Percentiles rank a stretch among this genome's conserved stretches.
These are phyloP conservation scores for Coniochaeta sp. DNA, from an alignment of 2,329 filamentous ascomycete species.

Conservation along the genomic window DNA sequence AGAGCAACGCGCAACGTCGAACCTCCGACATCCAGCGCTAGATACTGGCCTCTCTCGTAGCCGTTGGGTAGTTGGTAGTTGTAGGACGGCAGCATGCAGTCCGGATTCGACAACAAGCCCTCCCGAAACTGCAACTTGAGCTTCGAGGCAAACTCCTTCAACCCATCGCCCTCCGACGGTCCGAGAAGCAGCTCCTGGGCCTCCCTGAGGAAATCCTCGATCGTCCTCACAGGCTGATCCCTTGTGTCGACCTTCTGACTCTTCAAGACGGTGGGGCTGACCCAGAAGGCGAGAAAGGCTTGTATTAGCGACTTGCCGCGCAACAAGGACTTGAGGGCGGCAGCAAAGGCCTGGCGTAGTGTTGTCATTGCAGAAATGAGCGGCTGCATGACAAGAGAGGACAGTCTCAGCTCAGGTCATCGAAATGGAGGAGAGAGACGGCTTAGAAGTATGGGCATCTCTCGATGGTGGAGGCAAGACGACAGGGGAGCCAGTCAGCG, in stretches of 20 bases:
- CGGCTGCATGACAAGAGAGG: conserved; percentile 33
- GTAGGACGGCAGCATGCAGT: conserved; percentile 60
- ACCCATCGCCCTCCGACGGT: conserved; percentile 35
- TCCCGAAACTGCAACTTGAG: conserved; percentile 49
- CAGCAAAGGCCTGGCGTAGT: conserved; percentile 45
- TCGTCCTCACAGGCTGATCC: conserved; percentile 12
- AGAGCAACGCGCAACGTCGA: conserved; percentile 59
- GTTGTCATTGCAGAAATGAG: conserved; percentile 48
- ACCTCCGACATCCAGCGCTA: conserved; percentile 62
- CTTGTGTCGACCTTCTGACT: conserved; percentile 12
- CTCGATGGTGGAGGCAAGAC: not conserved
- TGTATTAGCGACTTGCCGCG: conserved; percentile 52
- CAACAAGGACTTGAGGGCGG: conserved; percentile 50
- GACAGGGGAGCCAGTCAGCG: not conserved
- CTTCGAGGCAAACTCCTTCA: conserved; percentile 36
- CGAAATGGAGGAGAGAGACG: not conserved
- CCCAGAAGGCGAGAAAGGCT: conserved; percentile 48
- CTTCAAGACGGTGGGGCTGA: conserved; percentile 30
- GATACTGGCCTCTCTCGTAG: conserved; percentile 48
- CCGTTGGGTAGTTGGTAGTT: conserved; percentile 57
- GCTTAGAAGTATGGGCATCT: conserved; percentile 1
- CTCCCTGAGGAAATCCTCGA: conserved; percentile 48
- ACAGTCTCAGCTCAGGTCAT: conserved; percentile 3
- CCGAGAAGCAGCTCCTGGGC: conserved; percentile 44
- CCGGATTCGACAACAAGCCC: conserved; percentile 40